Evolutionary conservation across 176 grass and related monocot genomes (phyloP).

Genomic region (Metroxylon sagu): DNA sequence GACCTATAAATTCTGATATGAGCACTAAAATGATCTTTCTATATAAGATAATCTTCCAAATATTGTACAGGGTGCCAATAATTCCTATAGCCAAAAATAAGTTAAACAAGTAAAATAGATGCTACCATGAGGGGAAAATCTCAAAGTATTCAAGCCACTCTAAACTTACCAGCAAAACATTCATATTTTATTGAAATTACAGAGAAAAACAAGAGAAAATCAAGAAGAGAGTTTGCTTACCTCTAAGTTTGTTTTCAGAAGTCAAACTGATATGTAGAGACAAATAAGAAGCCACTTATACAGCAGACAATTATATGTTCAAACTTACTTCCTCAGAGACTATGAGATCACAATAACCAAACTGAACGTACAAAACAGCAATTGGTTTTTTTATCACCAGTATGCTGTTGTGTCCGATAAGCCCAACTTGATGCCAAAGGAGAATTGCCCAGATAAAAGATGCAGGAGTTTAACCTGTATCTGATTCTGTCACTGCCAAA

Average conservation of each 20-base stretch:
- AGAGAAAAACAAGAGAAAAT: too few species aligned
- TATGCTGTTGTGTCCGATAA: neutral
- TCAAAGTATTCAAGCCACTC: too few species aligned
- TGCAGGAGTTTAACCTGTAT: constrained; percentile 2
- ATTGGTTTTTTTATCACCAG: neutral
- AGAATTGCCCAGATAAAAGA: constrained; percentile 4
- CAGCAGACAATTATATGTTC: too few species aligned
- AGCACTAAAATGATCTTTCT: constrained; percentile 4
- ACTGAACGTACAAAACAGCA: neutral
- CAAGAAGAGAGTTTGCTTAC: too few species aligned
- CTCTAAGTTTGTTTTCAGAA: too few species aligned
- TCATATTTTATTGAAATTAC: too few species aligned
- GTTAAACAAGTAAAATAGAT: constrained; percentile 8
- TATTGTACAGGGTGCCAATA: constrained; percentile 1
- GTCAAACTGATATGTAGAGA: too few species aligned
- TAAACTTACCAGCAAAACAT: too few species aligned
- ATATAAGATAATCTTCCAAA: neutral
- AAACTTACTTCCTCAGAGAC: too few species aligned
- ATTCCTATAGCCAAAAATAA: constrained; percentile 5
- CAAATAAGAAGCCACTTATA: too few species aligned
- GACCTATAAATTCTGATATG: neutral
- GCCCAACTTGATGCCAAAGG: neutral
- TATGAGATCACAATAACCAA: too few species aligned
- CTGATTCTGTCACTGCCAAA: constrained; percentile 9
- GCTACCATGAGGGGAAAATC: neutral